Evolutionary conservation across 257 asterid species (phyloP).

Genomic region (Fraxinus pennsylvanica): DNA sequence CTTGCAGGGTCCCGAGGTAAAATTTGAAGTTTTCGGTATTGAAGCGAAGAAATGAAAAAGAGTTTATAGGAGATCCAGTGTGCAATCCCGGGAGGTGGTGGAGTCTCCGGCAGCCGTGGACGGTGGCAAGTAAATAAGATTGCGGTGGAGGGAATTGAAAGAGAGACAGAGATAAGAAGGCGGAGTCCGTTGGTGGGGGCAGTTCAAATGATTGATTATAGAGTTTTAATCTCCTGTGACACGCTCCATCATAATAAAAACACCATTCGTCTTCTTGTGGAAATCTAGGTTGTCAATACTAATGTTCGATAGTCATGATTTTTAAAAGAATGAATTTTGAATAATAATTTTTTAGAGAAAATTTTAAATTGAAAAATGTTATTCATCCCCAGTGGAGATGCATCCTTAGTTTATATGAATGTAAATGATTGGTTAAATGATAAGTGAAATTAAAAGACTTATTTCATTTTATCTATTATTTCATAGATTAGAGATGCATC

Average conservation of each 20-base stretch:
- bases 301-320: too few species aligned
- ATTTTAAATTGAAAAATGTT: too few species aligned
- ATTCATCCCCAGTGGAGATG: too few species aligned
- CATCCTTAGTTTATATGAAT: too few species aligned
- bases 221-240: constrained; percentile 16
- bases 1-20: constrained; percentile 32
- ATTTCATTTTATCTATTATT: too few species aligned
- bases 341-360: too few species aligned
- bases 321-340: too few species aligned
- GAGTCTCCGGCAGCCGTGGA: constrained; percentile 9
- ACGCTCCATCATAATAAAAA: not conserved
- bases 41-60: not conserved
- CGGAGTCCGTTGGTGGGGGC: constrained; percentile 27
- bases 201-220: constrained; percentile 27
- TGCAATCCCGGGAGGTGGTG: constrained; percentile 10
- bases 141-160: not conserved
- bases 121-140: not conserved
- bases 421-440: too few species aligned
- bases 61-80: constrained; percentile 28
- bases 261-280: not conserved
- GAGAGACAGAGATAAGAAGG: constrained; percentile 13
- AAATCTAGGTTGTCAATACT: not conserved
- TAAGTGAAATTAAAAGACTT: too few species aligned
- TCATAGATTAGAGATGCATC: too few species aligned
- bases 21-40: not conserved